Conservation (phyloP, 345 rosid genomes). For the Adansonia digitata region DNA sequence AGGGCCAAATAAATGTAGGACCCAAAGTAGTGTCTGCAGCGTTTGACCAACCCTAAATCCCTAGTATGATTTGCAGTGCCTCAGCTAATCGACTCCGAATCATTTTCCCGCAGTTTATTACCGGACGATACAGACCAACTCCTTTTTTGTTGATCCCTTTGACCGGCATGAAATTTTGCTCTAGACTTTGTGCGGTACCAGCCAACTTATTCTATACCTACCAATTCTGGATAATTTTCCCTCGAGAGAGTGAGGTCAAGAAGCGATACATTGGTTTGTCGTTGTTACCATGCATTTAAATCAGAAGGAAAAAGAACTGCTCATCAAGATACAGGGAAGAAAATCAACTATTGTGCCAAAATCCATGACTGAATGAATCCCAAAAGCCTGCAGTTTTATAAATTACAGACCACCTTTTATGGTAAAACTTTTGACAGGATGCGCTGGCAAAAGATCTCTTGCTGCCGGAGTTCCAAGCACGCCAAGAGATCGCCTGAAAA, state of each 20-base stretch:
- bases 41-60: background rate
- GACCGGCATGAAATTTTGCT: too few relatives aligned
- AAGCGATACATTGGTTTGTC: background rate
- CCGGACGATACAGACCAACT: background rate
- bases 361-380: slow-evolving; percentile 2
- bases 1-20: background rate
- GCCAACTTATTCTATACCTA: background rate
- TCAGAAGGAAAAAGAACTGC: background rate
- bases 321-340: background rate
- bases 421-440: background rate
- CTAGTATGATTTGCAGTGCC: background rate
- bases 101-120: background rate
- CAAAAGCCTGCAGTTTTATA: background rate
- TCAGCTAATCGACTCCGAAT: background rate
- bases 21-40: background rate
- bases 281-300: slow-evolving; percentile 5
- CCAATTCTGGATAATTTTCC: background rate
- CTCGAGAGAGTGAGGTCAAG: background rate
- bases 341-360: background rate
- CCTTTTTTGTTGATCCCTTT: background rate
- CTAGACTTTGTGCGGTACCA: background rate
- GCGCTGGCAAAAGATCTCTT: background rate
- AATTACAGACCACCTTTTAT: background rate
- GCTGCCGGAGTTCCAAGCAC: background rate
- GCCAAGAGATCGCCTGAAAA: slow-evolving; percentile 14